A percentile compares a stretch with the other conserved stretches of the same genome.
Conservation (phyloP, 257 asterid species). For the Plantago elongata region DNA sequence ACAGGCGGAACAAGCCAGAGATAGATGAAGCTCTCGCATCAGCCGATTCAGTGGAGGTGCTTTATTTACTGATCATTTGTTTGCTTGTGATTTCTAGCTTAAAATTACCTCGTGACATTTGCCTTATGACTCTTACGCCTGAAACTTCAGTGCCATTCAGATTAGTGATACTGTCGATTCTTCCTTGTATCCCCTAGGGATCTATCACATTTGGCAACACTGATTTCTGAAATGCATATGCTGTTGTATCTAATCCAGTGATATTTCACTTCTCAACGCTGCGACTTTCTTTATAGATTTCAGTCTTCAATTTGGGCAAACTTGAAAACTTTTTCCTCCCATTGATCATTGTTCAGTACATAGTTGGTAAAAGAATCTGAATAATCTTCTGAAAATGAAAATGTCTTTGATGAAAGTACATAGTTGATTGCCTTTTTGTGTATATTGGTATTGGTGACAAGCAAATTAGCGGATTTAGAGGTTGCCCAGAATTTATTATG, state of each 20-base stretch:
- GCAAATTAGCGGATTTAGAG: too few relatives aligned
- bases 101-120: slow-evolving; percentile 4
- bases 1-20: slow-evolving; percentile 36
- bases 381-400: background rate
- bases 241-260: background rate
- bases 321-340: background rate
- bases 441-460: background rate
- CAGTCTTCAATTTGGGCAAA: background rate
- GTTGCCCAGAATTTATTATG: background rate
- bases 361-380: background rate
- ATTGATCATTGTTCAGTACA: background rate
- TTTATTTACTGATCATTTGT: slow-evolving; percentile 18
- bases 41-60: slow-evolving; percentile 71
- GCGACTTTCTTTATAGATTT: background rate
- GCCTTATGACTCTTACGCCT: background rate
- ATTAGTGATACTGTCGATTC: background rate
- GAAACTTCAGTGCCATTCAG: slow-evolving; percentile 2
- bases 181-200: background rate
- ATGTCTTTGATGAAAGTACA: background rate
- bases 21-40: slow-evolving; percentile 37
- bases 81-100: background rate
- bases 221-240: background rate
- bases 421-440: slow-evolving; percentile 1
- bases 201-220: too few relatives aligned
- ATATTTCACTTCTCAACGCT: background rate